Evolutionary conservation across 495 filamentous ascomycete species (phyloP), one percentile per base, ranked within the genome.

Genomic region (Gamarada debralockiae): DNA sequence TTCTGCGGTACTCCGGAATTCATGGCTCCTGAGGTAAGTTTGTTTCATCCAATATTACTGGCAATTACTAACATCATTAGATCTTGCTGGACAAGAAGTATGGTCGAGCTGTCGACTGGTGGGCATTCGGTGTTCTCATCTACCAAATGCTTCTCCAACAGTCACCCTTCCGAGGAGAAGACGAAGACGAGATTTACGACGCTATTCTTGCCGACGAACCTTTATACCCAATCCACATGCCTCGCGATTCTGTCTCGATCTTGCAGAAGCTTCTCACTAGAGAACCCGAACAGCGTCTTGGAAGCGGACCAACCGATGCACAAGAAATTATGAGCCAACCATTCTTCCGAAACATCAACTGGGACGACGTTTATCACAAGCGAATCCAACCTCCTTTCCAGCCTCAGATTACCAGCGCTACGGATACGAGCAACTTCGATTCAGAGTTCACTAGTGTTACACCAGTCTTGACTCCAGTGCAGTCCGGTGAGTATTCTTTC

Each of bases 131-230:
- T 62, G 93, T 99, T 29, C 75, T 99, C 54, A 99, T 99, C 57
- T 99, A 99, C 70, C 93, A 99, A 73, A 99, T 99, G 93, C 84
- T 99, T 38, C 82, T 99, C 36, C 93, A 99, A 64, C 93, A 99
- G 65, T 97, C 92, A 21, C 93, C 93, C 3, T 99, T 99, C 87
- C 87, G 93, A 65, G 93, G 93, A 63, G 93, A 99, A 66, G 93
- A 99, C 65, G 93, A 99, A 65, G 93, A 99, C 70, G 93, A 99
- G 71, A 99, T 99, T 56, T 99, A 99, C 79, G 93, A 99, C 63
- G 92, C 93, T 39, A 97, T 99, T 69, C 84, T 99, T 50, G 90
- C 95, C 1, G 93, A 99, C 63, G 93, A 99, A 69, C 91, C 95
- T 31, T 79, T 99, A 5, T 99, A 99, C 65, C 93, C 93, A 12